phyloP scores from a whole-genome alignment of 169 alveolate species.

The Theileria sp. region DNA sequence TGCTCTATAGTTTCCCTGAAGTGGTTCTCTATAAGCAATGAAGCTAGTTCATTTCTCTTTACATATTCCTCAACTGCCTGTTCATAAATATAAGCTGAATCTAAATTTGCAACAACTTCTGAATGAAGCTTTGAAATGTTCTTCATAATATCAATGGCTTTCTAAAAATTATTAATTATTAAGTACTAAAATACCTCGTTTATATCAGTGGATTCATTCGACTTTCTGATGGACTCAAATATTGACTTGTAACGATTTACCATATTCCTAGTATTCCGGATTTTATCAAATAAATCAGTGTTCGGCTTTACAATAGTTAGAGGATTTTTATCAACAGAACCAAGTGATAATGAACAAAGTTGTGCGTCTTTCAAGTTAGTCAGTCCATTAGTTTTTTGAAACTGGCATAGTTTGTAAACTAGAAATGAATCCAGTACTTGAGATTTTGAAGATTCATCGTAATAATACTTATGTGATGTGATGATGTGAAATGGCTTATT shows the following conservation, averaged over 20 bases:
- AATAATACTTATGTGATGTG: background rate
- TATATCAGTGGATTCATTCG: background rate
- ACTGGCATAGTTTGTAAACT: background rate
- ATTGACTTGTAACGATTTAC: background rate
- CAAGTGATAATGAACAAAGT: background rate
- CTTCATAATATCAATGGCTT: conserved; percentile 2
- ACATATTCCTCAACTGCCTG: conserved; percentile 4
- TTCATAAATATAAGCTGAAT: background rate
- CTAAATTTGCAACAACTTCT: background rate
- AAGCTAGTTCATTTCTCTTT: background rate
- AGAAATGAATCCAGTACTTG: background rate
- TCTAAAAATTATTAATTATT: background rate
- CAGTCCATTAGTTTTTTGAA: background rate
- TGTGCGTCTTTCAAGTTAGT: background rate
- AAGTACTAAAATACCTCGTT: background rate
- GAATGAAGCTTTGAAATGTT: background rate
- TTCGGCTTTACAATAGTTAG: background rate
- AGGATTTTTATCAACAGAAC: background rate
- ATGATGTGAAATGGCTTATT: background rate
- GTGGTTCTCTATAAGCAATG: conserved; percentile 1
- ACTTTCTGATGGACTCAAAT: background rate
- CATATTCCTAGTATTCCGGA: background rate
- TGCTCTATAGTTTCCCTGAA: conserved; percentile 4
- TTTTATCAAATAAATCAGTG: background rate
- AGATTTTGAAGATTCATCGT: background rate